Evolutionary conservation across 1,284 basidiomycete genomes (phyloP).

Genomic region (Flammula alnicola): DNA sequence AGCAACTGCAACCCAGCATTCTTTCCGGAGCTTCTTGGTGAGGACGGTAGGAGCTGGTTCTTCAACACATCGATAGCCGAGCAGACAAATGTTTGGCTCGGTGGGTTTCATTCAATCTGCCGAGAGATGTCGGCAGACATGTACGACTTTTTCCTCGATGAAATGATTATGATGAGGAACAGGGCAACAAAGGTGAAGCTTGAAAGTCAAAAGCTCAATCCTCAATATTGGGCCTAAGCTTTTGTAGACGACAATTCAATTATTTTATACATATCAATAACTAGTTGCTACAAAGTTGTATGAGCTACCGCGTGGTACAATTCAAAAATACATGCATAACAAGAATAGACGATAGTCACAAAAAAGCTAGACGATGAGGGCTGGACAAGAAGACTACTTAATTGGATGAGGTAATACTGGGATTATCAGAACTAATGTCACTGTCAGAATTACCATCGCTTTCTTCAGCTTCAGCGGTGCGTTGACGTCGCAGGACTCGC

Average conservation of each 20-base stretch:
- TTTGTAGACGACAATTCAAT: no score
- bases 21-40: no score
- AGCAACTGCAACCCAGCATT: not conserved
- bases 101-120: slow-evolving; percentile 32
- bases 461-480: not conserved
- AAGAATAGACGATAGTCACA: not conserved
- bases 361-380: not conserved
- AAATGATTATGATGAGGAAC: not conserved
- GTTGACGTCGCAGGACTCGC: not conserved
- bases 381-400: not conserved
- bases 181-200: not conserved
- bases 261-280: no score
- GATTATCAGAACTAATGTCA: no score
- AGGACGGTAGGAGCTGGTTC: no score
- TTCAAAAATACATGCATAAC: not conserved
- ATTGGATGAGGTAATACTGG: no score
- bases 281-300: no score
- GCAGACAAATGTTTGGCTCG: slow-evolving; percentile 37
- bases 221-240: not conserved
- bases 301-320: no score
- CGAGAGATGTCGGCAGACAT: slow-evolving; percentile 30
- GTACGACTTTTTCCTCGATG: slow-evolving; percentile 22
- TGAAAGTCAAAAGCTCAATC: not conserved
- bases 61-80: slow-evolving; percentile 35
- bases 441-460: no score